phyloP scores from a whole-genome alignment of 805 yeast species.

The Candida krabiensis region DNA sequence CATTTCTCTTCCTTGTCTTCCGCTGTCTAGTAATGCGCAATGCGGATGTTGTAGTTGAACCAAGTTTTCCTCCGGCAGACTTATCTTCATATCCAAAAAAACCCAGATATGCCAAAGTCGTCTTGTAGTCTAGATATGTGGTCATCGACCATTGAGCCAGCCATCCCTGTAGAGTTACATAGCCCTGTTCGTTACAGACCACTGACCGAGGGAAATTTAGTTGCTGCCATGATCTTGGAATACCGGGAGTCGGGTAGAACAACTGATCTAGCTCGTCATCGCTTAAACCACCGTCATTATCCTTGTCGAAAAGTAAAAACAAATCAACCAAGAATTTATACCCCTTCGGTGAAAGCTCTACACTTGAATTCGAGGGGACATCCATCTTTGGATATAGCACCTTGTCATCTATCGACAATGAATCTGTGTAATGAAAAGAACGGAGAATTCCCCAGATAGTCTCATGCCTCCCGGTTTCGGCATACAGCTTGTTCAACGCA shows the following conservation, averaged over 20 bases:
- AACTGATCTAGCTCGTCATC: slow-evolving; percentile 66
- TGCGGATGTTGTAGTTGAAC: slow-evolving; percentile 40
- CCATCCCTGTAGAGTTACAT: slow-evolving; percentile 96
- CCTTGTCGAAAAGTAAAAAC: slow-evolving; percentile 84
- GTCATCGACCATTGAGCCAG: slow-evolving; percentile 98
- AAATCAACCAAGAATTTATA: slow-evolving; percentile 89
- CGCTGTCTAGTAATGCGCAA: slow-evolving; percentile 82
- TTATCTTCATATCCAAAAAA: slow-evolving; percentile 78
- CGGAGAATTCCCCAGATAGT: slow-evolving; percentile 95
- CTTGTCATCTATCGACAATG: slow-evolving; percentile 78
- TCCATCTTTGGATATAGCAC: slow-evolving; percentile 79
- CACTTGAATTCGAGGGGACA: slow-evolving; percentile 72
- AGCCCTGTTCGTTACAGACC: slow-evolving; percentile 86
- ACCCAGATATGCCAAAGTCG: slow-evolving; percentile 85
- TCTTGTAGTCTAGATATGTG: slow-evolving; percentile 78
- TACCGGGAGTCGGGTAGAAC: slow-evolving; percentile 90
- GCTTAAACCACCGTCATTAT: slow-evolving; percentile 93
- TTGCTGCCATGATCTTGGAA: slow-evolving; percentile 84
- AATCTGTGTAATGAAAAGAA: slow-evolving; percentile 87
- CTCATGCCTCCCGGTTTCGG: slow-evolving; percentile 92
- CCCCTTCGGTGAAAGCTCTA: slow-evolving; percentile 90
- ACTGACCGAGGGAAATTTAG: slow-evolving; percentile 84
- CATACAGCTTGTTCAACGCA: slow-evolving; percentile 73
- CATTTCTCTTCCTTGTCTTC: slow-evolving; percentile 62
- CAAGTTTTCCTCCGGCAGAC: slow-evolving; percentile 18